Base-by-base conservation (phyloP, 2,329 filamentous ascomycete species). In the Conoideocrella luteorostrata region DNA sequence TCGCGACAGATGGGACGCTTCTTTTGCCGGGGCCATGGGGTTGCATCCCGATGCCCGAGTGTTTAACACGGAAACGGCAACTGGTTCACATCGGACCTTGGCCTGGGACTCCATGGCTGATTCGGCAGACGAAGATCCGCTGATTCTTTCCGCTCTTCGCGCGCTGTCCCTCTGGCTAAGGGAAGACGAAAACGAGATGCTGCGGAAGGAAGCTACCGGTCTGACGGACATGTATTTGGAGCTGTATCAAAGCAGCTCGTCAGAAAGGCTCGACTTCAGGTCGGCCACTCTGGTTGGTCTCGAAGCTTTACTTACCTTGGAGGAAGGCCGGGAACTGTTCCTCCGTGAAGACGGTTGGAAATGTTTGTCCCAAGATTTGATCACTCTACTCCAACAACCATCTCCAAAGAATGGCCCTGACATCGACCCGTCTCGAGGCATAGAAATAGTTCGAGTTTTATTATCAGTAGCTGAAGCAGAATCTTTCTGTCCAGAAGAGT, bases 1-100 rank as follows among this genome's bases (percentile, higher is more conserved):
- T 2, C 74, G 81, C 32, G 83, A 86, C 55, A 67, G 82, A n/a
- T 86, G 79, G 78, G 82, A 86, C 55, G 78, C 77, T 4, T 75
- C 77, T 2, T 66, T 77, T n/a, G 75, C 79, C 4, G 81, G 80
- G 10, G 75, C 77, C 6, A 71, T 75, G 57, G 80, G 80, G 3
- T 57, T 84, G 6, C 77, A 84, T 53, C 75, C 74, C 1, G 71
- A 75, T 9, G 77, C 78, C 5, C 71, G 78, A 26, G 48, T 55
- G 2, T 65, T 63, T 11, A 62, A 62, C 2, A 60, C 70, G 12
- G 63, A 72, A 30, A 72, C 71, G 2, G 61, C 62, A 12, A 63
- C 64, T 11, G 74, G 74, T 2, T 67, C 62, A 13, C 64, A 64
- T 21, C 63, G 68, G 22, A 73, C 73, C 0, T 61, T 83, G 12